Evolutionary conservation across 2,329 filamentous ascomycete genomes (phyloP), one percentile per base, ranked within the genome.

Genomic region (Microdochium paspali): DNA sequence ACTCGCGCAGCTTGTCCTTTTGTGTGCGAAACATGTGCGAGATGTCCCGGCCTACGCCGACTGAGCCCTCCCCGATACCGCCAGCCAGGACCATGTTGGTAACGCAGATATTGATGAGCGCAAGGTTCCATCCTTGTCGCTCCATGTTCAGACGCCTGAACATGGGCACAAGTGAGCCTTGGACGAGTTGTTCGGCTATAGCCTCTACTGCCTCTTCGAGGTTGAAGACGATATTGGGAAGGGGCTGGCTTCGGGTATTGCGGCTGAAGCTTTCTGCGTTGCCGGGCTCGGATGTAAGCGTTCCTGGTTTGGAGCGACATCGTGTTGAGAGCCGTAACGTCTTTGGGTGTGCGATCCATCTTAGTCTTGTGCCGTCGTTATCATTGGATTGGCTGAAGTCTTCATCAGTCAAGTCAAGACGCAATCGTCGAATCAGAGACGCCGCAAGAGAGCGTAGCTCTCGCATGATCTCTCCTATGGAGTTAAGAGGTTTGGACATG

Each of bases 61-160:
- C 66, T 49, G 72, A 70, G 25, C 67, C 53, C 25, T 60, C 61
- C 18, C 54, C 57, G 7, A 25, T 56, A 21, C 54, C 69, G 4
- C 77, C 79, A 15, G 69, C 71, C 35, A 76, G 70, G 1, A 75
- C 75, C 83, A 97, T 91, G 60, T 95, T 95, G 13, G 87, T 85
- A 7, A 87, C 90, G 43, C 88, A 90, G 21, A 97, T 70, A 54
- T 96, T 97, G 50, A 97, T 72, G 46, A 97, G 69, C 53, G 85
- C 87, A 18, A 96, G 65, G 54, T 91, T 87, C 85, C 87, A 95
- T 2, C 79, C 81, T 9, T 73, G 68, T 51, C 75, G 78, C 51
- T 85, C 81, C 0, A 81, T 75, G 53, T 91, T 84, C 12, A 95
- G 70, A 51, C 80, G 82, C 13, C 81, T 79, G 58, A 95, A 89